Conservation (phyloP, 139 green algal genomes). For the Protoeuglena noctilucae region DNA sequence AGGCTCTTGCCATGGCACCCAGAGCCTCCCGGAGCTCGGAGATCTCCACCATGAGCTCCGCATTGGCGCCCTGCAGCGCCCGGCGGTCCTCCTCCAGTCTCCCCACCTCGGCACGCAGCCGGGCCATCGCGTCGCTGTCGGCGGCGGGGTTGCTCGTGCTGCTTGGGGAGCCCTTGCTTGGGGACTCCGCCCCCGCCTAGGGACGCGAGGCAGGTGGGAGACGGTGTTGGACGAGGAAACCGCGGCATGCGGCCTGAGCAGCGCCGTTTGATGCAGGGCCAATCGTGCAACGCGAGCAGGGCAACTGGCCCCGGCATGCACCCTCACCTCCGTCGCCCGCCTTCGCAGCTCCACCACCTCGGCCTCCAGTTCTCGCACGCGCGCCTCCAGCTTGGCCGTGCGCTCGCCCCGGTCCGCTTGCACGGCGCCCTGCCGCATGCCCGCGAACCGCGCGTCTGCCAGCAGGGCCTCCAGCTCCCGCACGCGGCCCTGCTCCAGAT, state of each 20-base stretch:
- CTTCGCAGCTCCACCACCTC: neutral
- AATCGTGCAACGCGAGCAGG: neutral
- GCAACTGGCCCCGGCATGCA: neutral
- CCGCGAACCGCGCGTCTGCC: neutral
- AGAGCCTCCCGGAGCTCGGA: neutral
- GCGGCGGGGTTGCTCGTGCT: neutral
- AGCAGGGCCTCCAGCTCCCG: neutral
- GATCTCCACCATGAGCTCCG: neutral
- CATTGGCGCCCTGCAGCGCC: neutral
- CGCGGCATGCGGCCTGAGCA: neutral
- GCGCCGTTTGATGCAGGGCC: neutral
- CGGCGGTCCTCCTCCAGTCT: neutral
- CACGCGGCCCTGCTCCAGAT: neutral
- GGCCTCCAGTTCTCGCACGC: neutral
- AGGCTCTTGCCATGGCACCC: too few relatives aligned
- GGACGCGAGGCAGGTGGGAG: neutral
- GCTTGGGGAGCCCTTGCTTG: neutral
- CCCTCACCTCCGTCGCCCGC: neutral
- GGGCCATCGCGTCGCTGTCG: neutral
- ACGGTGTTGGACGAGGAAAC: neutral
- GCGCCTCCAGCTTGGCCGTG: neutral
- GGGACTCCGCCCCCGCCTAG: neutral
- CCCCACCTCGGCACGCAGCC: neutral
- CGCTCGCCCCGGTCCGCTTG: neutral
- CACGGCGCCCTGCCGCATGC: neutral